Evolutionary conservation across 306 rosid species (phyloP).

Genomic region (Trichosanthes truncata): DNA sequence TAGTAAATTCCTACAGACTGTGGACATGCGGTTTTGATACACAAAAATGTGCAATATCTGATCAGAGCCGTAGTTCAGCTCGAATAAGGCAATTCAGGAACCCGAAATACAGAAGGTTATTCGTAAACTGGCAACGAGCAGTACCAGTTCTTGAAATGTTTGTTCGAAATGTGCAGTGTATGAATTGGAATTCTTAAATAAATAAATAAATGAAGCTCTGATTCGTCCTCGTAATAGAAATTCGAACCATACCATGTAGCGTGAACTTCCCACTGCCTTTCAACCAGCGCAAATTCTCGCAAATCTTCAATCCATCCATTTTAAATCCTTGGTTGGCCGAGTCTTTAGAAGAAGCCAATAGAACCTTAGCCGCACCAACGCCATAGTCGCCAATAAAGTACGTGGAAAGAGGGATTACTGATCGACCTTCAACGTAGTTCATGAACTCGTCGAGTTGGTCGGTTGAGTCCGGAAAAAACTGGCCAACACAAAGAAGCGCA

Average conservation of each 20-base stretch:
- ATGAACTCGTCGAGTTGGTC: constrained; percentile 52
- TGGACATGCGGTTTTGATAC: neutral
- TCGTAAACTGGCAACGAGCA: neutral
- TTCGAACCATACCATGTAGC: constrained; percentile 39
- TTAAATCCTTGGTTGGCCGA: constrained; percentile 62
- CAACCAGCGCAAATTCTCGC: constrained; percentile 79
- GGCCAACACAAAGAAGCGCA: constrained; percentile 80
- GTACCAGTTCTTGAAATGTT: neutral
- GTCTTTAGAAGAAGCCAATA: constrained; percentile 51
- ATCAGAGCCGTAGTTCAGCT: neutral
- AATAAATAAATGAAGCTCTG: neutral
- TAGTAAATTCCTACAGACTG: neutral
- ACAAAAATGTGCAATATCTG: neutral
- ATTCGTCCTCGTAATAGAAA: neutral
- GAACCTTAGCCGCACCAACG: constrained; percentile 54
- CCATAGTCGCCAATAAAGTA: constrained; percentile 96
- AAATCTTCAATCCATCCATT: constrained; percentile 77
- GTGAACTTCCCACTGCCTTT: constrained; percentile 89
- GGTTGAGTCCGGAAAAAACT: constrained; percentile 80
- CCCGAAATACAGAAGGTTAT: neutral
- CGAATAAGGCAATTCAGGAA: neutral
- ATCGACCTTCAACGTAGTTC: constrained; percentile 53
- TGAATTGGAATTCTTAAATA: neutral
- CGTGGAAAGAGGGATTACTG: constrained; percentile 59
- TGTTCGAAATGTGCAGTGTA: neutral